Base-by-base conservation (phyloP, 139 green algal genomes). In the Micromonas commoda region DNA sequence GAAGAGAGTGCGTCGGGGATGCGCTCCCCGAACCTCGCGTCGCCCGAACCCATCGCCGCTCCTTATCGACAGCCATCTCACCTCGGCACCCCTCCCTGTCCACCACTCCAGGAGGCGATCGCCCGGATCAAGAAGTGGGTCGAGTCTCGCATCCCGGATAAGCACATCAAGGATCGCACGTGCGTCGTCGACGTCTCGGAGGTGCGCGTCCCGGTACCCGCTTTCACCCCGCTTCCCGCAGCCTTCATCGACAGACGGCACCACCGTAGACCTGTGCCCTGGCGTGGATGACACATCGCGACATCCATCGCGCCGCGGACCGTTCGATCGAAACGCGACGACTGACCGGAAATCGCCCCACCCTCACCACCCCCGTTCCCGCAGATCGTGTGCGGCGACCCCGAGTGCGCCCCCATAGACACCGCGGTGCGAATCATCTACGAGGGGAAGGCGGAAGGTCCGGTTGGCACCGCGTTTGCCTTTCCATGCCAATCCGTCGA, bases 321-420 rank as follows among this genome's bases (percentile, higher is more conserved):
- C n/a, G 16, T 16, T 16, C 16, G 9, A 57, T 16, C 45, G 9
- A n/a, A n/a, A n/a, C n/a, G n/a, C n/a, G n/a, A n/a, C n/a, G n/a
- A n/a, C n/a, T n/a, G n/a, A n/a, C n/a, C n/a, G n/a, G n/a, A n/a
- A n/a, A n/a, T n/a, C n/a, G n/a, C n/a, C n/a, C n/a, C n/a, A n/a
- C n/a, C n/a, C n/a, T n/a, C n/a, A n/a, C n/a, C n/a, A n/a, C n/a
- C n/a, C n/a, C n/a, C n/a, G n/a, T n/a, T n/a, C n/a, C n/a, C n/a
- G n/a, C n/a, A 70, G 29, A 19, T 78, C 3, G 52, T 70, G 51
- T 78, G 72, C 52, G 72, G 72, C 28, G 72, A 78, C 31, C 72
- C 72, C 32, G 52, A 69, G 5, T 78, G 72, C 52, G 72, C 72
- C 33, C 72, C 72, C 29, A 78, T 78, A 1, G 72, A 78, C 53